Percentiles rank a stretch among this genome's conserved stretches.
Conservation (phyloP, 2,329 filamentous ascomycete species). For the Clarireedia homoeocarpa region DNA sequence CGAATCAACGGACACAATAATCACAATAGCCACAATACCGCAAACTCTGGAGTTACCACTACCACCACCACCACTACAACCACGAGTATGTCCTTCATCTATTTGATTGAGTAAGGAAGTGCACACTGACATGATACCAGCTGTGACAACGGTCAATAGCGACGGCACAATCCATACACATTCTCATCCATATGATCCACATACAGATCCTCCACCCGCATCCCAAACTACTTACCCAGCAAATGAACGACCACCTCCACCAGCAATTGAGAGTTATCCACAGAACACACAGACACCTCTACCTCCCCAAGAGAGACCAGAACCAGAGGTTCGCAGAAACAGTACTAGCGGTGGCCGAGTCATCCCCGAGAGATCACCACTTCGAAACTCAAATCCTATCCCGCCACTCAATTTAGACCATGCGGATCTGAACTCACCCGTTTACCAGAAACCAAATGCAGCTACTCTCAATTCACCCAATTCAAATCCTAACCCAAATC, state of each 20-base stretch:
- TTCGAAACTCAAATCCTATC: conserved; percentile 5
- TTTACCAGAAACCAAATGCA: not conserved
- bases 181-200: conserved; percentile 6
- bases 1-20: conserved; percentile 3
- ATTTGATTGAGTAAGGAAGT: too few species aligned
- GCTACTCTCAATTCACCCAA: not conserved
- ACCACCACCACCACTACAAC: not conserved
- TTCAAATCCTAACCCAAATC: not conserved
- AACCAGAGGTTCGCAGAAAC: not conserved
- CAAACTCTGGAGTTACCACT: not conserved
- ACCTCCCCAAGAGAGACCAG: not conserved
- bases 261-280: not conserved
- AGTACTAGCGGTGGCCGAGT: conserved; percentile 6
- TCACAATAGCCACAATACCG: not conserved
- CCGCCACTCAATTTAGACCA: conserved; percentile 1
- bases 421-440: not conserved
- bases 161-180: conserved; percentile 5
- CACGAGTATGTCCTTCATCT: not conserved
- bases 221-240: conserved; percentile 3
- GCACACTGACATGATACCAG: not conserved
- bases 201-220: conserved; percentile 3
- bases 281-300: not conserved
- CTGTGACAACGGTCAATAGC: conserved; percentile 5
- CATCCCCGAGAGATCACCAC: conserved; percentile 6
- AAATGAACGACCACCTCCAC: not conserved